Evolutionary conservation across 192 early-diverging fungal genomes (phyloP), one percentile per base, ranked within the genome.

Genomic region (Gamsiella multidivaricata): DNA sequence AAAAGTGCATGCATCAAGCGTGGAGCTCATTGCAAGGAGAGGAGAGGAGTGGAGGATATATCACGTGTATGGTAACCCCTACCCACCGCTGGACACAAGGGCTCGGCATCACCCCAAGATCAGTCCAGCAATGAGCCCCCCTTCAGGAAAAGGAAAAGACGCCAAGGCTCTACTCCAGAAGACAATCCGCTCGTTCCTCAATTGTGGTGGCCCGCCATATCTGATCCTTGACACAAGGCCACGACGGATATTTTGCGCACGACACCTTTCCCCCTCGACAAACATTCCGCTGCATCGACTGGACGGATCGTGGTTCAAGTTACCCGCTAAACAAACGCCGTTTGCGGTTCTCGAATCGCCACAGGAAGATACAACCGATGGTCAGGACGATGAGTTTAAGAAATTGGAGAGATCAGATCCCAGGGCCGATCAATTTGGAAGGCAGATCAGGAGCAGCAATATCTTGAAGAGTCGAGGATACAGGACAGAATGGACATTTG

Each of bases 271-370:
- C 2, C 69, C 75, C 11, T 84, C 83, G 10, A 80, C 80, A 32
- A 81, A 84, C 43, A 84, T 84, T 18, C 83, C 83, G 4, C 18
- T 53, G 15, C 26, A 63, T 3, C 47, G 61, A 17, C 61, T 84
- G 0, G 15, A 43, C 8, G 11, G 63, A 11, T 54, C 75, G 29
- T 54, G 60, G 53, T 71, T 67, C 25, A 75, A 84, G 58, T 52
- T 84, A 12, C 82, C 82, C 9, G 60, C 80, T 23, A 81, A 79
- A 32, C 65, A 73, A 22, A 65, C 43, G 9, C 73, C 80, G 15
- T 84, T 84, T 75, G 73, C 82, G 5, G 39, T 84, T 12, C 25
- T 84, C 17, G 69, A 74, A 39, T 51, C 81, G n/a, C 37, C 37
- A 39, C 37, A 39, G 37, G 37, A 39, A 12, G 12, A 39, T 9